A percentile compares a stretch with the other conserved stretches of the same genome.
phyloP scores from a whole-genome alignment of 2,329 filamentous ascomycete genomes.

The Alternaria alternata region DNA sequence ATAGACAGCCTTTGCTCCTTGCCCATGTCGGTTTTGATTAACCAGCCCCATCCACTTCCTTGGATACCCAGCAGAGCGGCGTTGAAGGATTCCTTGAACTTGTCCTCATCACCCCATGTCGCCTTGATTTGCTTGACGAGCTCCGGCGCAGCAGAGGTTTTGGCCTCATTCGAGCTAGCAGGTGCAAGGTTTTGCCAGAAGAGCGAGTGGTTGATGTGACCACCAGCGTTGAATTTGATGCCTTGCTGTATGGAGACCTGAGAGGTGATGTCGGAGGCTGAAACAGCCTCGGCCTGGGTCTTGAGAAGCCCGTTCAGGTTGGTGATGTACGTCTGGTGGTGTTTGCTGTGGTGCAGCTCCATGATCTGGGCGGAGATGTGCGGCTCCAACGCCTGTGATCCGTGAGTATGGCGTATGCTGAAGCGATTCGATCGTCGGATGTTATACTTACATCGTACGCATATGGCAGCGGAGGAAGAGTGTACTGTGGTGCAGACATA shows the following conservation, averaged over 20 bases:
- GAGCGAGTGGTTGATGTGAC: conserved; percentile 90
- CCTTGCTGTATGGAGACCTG: conserved; percentile 73
- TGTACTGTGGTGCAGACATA: conserved; percentile 59
- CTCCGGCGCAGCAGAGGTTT: conserved; percentile 62
- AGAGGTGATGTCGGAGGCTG: conserved; percentile 65
- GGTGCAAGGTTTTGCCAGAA: conserved; percentile 89
- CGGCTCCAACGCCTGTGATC: conserved; percentile 70
- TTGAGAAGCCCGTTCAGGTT: conserved; percentile 75
- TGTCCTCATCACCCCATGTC: conserved; percentile 73
- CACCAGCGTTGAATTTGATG: conserved; percentile 89
- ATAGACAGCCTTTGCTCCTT: conserved; percentile 66
- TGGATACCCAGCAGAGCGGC: conserved; percentile 74
- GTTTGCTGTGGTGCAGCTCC: conserved; percentile 81
- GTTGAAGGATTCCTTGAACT: conserved; percentile 72
- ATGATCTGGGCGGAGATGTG: conserved; percentile 81
- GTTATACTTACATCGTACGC: conserved; percentile 69
- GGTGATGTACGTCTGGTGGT: conserved; percentile 80
- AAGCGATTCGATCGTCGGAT: not conserved
- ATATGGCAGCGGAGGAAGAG: conserved; percentile 72
- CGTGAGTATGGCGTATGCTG: conserved; percentile 14
- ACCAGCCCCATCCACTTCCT: conserved; percentile 89
- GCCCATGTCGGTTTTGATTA: conserved; percentile 72
- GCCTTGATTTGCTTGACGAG: conserved; percentile 68
- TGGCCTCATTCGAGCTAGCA: conserved; percentile 64
- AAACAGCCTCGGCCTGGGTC: conserved; percentile 65